Conservation (phyloP, 768 basidiomycete species). For the Tylopilus plumbeoviolaceoides region DNA sequence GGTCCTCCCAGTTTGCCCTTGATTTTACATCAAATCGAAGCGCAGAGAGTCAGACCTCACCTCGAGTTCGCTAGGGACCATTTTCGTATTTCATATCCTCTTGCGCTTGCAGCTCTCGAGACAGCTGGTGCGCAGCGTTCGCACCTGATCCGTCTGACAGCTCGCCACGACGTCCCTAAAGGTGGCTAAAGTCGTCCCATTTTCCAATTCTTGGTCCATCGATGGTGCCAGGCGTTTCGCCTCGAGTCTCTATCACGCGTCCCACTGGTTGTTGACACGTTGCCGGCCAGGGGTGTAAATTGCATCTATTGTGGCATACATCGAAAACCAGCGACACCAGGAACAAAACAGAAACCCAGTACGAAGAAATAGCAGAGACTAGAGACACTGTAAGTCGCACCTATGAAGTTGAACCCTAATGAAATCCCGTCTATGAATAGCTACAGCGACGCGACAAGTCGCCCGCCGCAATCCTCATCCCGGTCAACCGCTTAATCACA, state of each 20-base stretch:
- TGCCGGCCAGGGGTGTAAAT: slow-evolving; percentile 4
- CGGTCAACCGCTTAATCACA: slow-evolving; percentile 15
- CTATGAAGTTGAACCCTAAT: slow-evolving; percentile 15
- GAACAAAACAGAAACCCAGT: neutral
- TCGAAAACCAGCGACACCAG: neutral
- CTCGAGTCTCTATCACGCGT: slow-evolving; percentile 18
- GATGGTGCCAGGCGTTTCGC: slow-evolving; percentile 10
- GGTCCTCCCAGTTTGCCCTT: slow-evolving; percentile 8
- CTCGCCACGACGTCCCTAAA: slow-evolving; percentile 3
- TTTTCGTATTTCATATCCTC: slow-evolving; percentile 21
- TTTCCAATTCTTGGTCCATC: slow-evolving; percentile 13
- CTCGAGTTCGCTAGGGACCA: neutral
- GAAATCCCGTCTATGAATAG: slow-evolving; percentile 22
- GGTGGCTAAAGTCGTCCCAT: neutral
- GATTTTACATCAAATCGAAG: slow-evolving; percentile 11
- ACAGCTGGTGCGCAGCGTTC: slow-evolving; percentile 11
- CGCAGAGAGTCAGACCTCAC: neutral
- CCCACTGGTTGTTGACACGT: slow-evolving; percentile 12
- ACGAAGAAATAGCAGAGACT: neutral
- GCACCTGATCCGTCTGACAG: slow-evolving; percentile 11
- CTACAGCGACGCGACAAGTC: slow-evolving; percentile 2
- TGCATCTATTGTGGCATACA: neutral
- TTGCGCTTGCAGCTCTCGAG: slow-evolving; percentile 5
- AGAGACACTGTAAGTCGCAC: slow-evolving; percentile 14
- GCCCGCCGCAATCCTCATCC: slow-evolving; percentile 7